Percentiles rank a stretch among this genome's conserved stretches.
These are phyloP conservation scores for Rhodamnia argentea DNA, from an alignment of 345 rosid species.

Conservation along the genomic window DNA sequence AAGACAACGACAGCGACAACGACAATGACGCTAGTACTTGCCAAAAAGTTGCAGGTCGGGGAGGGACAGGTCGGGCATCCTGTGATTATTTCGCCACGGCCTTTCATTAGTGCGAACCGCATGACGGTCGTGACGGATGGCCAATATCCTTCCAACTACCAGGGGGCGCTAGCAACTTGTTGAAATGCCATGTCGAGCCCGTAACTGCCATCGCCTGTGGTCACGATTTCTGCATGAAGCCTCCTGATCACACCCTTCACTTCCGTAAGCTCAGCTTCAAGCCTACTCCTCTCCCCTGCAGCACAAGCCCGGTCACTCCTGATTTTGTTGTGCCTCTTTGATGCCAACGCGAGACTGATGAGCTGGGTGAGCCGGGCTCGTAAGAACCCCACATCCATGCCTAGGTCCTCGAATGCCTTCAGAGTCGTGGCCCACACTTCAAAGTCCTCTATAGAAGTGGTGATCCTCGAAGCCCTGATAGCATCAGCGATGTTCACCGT, in stretches of 20 bases:
- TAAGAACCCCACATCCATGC: constrained; percentile 36
- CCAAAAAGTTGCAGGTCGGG: neutral
- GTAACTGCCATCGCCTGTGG: constrained; percentile 8
- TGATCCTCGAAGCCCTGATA: constrained; percentile 21
- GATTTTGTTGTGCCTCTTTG: constrained; percentile 9
- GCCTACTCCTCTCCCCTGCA: constrained; percentile 13
- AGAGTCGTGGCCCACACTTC: constrained; percentile 32
- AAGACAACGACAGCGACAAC: neutral
- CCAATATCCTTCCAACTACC: constrained; percentile 8
- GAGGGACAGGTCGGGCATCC: neutral
- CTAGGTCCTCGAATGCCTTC: constrained; percentile 41
- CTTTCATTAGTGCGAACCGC: neutral
- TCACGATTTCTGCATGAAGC: constrained; percentile 20
- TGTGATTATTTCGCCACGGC: neutral
- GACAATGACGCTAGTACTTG: neutral
- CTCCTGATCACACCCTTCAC: constrained; percentile 11
- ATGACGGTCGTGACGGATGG: neutral
- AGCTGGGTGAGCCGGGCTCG: constrained; percentile 20
- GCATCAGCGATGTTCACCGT: constrained; percentile 36
- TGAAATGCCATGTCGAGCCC: constrained; percentile 14
- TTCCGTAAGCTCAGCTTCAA: constrained; percentile 13
- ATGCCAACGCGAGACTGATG: constrained; percentile 12
- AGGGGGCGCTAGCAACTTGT: constrained; percentile 18
- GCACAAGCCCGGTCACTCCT: constrained; percentile 12
- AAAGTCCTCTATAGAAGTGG: constrained; percentile 20